These are phyloP conservation scores for Aspergillus quadrilineatus DNA, from an alignment of 2,329 filamentous ascomycete species.

Conservation along the genomic window DNA sequence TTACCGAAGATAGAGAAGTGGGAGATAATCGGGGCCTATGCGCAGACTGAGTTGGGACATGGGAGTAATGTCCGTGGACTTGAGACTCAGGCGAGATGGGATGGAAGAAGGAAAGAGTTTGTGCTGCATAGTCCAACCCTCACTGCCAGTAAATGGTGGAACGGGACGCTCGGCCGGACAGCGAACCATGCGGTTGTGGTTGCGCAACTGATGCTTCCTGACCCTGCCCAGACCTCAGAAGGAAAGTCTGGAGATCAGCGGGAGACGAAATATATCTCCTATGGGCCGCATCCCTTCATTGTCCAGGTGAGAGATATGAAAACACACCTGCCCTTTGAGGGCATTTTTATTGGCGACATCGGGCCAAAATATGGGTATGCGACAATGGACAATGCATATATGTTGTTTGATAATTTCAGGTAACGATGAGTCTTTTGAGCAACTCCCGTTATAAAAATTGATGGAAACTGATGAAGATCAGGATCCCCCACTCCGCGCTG, in stretches of 20 bases:
- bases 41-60: conserved; percentile 54
- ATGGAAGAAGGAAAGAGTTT: conserved; percentile 47
- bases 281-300: conserved; percentile 55
- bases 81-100: conserved; percentile 51
- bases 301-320: conserved; percentile 46
- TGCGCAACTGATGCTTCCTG: conserved; percentile 46
- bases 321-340: conserved; percentile 40
- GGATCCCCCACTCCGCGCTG: conserved; percentile 50
- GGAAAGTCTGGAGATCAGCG: background rate
- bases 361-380: conserved; percentile 57
- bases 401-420: conserved; percentile 51
- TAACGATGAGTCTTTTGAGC: background rate
- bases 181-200: conserved; percentile 58
- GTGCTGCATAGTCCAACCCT: conserved; percentile 53
- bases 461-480: background rate
- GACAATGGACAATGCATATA: conserved; percentile 55
- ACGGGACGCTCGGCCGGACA: conserved; percentile 53
- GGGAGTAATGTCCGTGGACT: conserved; percentile 54
- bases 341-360: conserved; percentile 55
- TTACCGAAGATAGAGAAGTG: conserved; percentile 50
- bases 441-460: background rate
- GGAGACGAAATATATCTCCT: conserved; percentile 37
- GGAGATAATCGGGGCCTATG: conserved; percentile 54
- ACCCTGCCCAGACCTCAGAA: background rate
- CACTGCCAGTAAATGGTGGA: conserved; percentile 58